Evolutionary conservation across 2,329 filamentous ascomycete genomes (phyloP).

Genomic region (Penicillium olsonii): DNA sequence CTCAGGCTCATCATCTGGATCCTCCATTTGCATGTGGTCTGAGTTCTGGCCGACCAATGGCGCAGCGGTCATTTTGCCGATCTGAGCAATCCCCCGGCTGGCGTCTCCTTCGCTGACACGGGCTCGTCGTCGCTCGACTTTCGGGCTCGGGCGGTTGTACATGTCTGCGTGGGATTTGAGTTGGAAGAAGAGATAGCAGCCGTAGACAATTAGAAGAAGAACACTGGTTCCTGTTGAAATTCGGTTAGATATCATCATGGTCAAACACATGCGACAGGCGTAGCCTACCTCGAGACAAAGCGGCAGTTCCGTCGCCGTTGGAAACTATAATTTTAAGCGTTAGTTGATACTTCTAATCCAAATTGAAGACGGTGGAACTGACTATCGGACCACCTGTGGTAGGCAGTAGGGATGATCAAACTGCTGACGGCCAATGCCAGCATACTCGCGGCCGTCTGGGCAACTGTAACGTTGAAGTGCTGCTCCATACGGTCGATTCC

Average conservation of each 20-base stretch:
- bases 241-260: not conserved
- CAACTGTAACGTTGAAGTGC: constrained; percentile 88
- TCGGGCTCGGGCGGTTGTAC: constrained; percentile 78
- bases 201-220: constrained; percentile 82
- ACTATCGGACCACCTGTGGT: constrained; percentile 60
- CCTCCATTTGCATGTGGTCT: constrained; percentile 49
- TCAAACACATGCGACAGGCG: no score
- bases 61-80: constrained; percentile 54
- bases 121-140: constrained; percentile 62
- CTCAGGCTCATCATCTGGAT: constrained; percentile 71
- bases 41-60: constrained; percentile 53
- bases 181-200: constrained; percentile 84
- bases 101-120: constrained; percentile 54
- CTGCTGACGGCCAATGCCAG: constrained; percentile 76
- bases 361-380: constrained; percentile 7
- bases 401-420: constrained; percentile 88
- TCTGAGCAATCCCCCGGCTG: constrained; percentile 52
- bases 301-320: constrained; percentile 17
- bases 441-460: constrained; percentile 82
- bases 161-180: constrained; percentile 79
- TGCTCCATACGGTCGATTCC: constrained; percentile 78
- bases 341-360: not conserved
- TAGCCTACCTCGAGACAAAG: constrained; percentile 32
- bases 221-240: constrained; percentile 57
- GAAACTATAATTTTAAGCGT: not conserved